Conservation (phyloP, 2,329 filamentous ascomycete genomes). For the Pseudocercospora vitis region DNA sequence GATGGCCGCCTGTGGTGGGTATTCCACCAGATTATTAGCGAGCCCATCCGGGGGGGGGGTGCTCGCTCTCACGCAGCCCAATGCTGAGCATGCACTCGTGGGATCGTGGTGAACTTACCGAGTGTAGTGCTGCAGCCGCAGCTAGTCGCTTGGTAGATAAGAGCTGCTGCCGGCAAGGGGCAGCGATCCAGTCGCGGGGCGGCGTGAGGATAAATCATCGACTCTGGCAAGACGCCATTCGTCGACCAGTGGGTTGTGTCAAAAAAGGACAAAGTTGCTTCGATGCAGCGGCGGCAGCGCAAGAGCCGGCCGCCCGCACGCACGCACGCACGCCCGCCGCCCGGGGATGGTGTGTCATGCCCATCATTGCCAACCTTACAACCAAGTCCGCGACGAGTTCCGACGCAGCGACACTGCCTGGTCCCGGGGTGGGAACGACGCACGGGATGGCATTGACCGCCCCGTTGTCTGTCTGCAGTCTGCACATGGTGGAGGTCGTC, state of each 20-base stretch:
- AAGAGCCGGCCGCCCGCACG: conserved; percentile 11
- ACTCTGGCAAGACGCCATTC: conserved; percentile 10
- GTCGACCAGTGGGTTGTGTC: conserved; percentile 1
- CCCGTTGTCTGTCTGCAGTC: conserved; percentile 8
- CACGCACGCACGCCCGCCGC: too few species aligned
- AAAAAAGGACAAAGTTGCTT: conserved; percentile 1
- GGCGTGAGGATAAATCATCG: not conserved
- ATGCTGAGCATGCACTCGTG: conserved; percentile 7
- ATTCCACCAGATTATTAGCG: not conserved
- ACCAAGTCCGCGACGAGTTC: conserved; percentile 8
- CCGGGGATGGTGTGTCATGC: conserved; percentile 18
- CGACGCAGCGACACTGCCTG: conserved; percentile 12
- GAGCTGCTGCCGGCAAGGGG: conserved; percentile 16
- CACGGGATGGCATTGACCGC: conserved; percentile 18
- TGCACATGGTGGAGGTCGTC: conserved; percentile 2
- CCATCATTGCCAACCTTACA: conserved; percentile 11
- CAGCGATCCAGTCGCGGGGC: conserved; percentile 6
- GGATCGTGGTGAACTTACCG: conserved; percentile 16
- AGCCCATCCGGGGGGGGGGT: not conserved
- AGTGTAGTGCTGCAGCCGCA: conserved; percentile 14
- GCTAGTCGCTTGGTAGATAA: conserved; percentile 16
- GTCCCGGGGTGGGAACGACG: conserved; percentile 9
- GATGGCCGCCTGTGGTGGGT: conserved; percentile 1
- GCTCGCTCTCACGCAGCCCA: conserved; percentile 3
- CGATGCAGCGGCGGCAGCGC: conserved; percentile 6